phyloP scores from a whole-genome alignment of 1,139 yeast species.

The Pichia sp. region DNA sequence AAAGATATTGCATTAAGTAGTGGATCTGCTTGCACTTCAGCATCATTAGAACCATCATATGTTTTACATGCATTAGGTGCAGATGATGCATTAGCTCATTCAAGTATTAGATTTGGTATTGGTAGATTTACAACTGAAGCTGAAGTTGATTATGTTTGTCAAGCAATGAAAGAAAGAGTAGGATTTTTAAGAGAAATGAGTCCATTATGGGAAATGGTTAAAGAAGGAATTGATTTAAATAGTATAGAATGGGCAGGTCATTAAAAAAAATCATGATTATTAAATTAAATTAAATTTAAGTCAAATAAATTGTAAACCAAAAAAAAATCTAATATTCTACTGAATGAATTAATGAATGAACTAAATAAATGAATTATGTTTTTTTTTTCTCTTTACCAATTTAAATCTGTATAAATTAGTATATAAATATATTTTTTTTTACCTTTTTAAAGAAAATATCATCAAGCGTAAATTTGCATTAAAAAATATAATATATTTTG shows the following conservation, averaged over 20 bases:
- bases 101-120: conserved; percentile 93
- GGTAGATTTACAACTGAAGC: conserved; percentile 97
- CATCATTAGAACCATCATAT: conserved; percentile 94
- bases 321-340: no score
- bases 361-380: no score
- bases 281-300: neutral
- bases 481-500: no score
- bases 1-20: conserved; percentile 94
- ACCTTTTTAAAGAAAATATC: no score
- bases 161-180: conserved; percentile 85
- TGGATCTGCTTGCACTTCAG: conserved; percentile 99
- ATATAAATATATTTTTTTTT: no score
- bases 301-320: no score
- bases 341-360: no score
- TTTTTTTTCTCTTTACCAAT: conserved; percentile 35
- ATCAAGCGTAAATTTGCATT: no score
- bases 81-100: conserved; percentile 96
- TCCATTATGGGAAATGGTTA: conserved; percentile 99
- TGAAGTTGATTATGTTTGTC: conserved; percentile 87
- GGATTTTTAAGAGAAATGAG: conserved; percentile 86
- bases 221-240: conserved; percentile 92
- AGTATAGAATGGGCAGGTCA: conserved; percentile 98
- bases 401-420: no score
- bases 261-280: conserved; percentile 29
- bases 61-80: conserved; percentile 96